Conservation (phyloP, 2,329 filamentous ascomycete genomes). For the Xylariaceae sp. region DNA sequence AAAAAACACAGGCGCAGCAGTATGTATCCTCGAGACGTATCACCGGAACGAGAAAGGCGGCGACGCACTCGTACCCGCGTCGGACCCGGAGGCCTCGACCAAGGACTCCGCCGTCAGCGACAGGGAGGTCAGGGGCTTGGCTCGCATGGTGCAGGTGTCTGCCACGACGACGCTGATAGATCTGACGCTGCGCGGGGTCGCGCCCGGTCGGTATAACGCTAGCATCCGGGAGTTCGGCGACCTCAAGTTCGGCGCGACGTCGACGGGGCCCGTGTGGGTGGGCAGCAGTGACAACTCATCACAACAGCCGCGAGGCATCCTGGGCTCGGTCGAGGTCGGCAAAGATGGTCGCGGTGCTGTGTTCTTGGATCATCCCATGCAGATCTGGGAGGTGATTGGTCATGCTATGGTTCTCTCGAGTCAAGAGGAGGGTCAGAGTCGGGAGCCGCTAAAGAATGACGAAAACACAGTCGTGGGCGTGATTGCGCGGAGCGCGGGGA, state of each 20-base stretch:
- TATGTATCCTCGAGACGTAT: slow-evolving; percentile 90
- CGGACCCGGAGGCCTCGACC: slow-evolving; percentile 33
- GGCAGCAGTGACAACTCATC: slow-evolving; percentile 37
- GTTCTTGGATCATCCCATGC: slow-evolving; percentile 75
- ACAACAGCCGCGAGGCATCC: slow-evolving; percentile 43
- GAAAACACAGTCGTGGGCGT: slow-evolving; percentile 85
- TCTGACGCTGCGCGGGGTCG: slow-evolving; percentile 76
- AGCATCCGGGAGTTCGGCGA: slow-evolving; percentile 83
- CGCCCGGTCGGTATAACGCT: slow-evolving; percentile 74
- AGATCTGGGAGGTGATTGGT: slow-evolving; percentile 95
- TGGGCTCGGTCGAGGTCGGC: slow-evolving; percentile 73
- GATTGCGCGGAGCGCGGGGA: slow-evolving; percentile 90
- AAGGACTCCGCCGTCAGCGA: slow-evolving; percentile 31
- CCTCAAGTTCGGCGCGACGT: slow-evolving; percentile 75
- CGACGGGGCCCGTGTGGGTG: slow-evolving; percentile 78
- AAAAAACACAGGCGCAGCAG: slow-evolving; percentile 60
- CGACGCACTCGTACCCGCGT: slow-evolving; percentile 31
- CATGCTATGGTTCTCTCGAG: slow-evolving; percentile 81
- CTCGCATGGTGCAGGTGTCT: slow-evolving; percentile 88
- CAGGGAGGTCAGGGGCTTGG: slow-evolving; percentile 72
- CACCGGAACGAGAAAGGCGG: slow-evolving; percentile 52
- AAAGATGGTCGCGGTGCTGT: slow-evolving; percentile 69
- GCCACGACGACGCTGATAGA: slow-evolving; percentile 77
- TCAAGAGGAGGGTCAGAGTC: slow-evolving; percentile 52
- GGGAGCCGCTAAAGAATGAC: slow-evolving; percentile 60